phyloP scores from a whole-genome alignment of 192 early-diverging fungal species.

The Jimgerdemannia lactiflua region DNA sequence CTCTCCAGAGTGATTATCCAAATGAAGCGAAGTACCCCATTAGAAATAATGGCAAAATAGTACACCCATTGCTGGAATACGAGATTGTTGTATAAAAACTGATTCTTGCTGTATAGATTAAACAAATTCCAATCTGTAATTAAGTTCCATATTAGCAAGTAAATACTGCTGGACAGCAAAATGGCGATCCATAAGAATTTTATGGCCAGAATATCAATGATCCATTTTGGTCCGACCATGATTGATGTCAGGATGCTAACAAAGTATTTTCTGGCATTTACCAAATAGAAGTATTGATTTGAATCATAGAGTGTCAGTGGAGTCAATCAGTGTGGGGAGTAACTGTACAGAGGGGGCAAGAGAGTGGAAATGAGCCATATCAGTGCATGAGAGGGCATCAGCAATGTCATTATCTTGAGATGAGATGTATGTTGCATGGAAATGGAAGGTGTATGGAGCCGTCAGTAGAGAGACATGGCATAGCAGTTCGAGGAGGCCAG shows the following conservation, averaged over 20 bases:
- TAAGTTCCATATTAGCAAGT: constrained; percentile 25
- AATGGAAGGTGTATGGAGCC: no score
- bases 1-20: constrained; percentile 51
- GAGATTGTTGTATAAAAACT: constrained; percentile 18
- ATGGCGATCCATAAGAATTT: constrained; percentile 11
- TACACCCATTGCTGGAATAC: constrained; percentile 48
- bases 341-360: no score
- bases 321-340: no score
- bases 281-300: constrained; percentile 53
- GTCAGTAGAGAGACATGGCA: no score
- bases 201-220: constrained; percentile 10
- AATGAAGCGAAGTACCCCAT: constrained; percentile 63
- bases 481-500: no score
- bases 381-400: no score
- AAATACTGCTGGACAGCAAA: constrained; percentile 13
- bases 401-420: no score
- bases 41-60: constrained; percentile 62
- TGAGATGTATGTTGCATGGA: no score
- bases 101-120: constrained; percentile 15
- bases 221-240: constrained; percentile 6
- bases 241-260: constrained; percentile 27
- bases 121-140: constrained; percentile 33
- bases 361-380: no score
- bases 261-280: constrained; percentile 36
- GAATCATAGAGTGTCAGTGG: no score